Base-by-base conservation (phyloP, 2,329 filamentous ascomycete genomes). In the Colletotrichum tofieldiae region DNA sequence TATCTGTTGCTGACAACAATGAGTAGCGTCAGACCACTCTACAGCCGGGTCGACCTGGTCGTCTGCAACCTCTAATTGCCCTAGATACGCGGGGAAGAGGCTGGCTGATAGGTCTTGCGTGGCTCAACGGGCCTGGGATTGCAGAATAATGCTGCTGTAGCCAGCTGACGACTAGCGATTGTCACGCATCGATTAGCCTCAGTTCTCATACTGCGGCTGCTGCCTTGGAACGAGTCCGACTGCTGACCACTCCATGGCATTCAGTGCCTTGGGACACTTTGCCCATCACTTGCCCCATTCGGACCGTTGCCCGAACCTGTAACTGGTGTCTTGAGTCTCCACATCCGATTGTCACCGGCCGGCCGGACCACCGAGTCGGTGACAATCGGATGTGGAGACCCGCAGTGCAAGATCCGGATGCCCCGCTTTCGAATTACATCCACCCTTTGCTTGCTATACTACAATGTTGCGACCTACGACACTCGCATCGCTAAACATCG, bases 91-190 rank as follows among this genome's bases (percentile, higher is more conserved):
- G 26, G 32, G 49, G 52, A 32, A 32, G 49, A 43, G 52, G 23
- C 63, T 60, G 47, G 47, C 62, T 32, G 18, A 45, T 14, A 32
- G 29, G 65, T 35, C 63, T 45, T 37, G n/a, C 63, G 47, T 56
- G 16, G 47, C 41, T 59, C 32, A 61, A 68, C 58, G 23, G 65
- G 41, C 26, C 43, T 68, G 51, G 68, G 26, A 37, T 47, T 29
- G 52, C 56, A 68, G 63, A 43, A 52, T 47, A 54, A 39, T 12
- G n/a, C 52, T 68, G 63, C 43, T 32, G 66, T 55, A 61, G 23
- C 29, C 67, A 29, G 55, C 45, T n/a, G 35, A 32, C 51, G 58
- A 62, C 45, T 6, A 39, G 51, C 47, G n/a, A 55, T 18, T n/a
- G 32, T 41, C 23, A 45, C 45, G 23, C 29, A 37, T 35, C n/a